Evolutionary conservation across 2,329 filamentous ascomycete genomes (phyloP), one percentile per base, ranked within the genome.

Genomic region (Fusarium tjaetaba): DNA sequence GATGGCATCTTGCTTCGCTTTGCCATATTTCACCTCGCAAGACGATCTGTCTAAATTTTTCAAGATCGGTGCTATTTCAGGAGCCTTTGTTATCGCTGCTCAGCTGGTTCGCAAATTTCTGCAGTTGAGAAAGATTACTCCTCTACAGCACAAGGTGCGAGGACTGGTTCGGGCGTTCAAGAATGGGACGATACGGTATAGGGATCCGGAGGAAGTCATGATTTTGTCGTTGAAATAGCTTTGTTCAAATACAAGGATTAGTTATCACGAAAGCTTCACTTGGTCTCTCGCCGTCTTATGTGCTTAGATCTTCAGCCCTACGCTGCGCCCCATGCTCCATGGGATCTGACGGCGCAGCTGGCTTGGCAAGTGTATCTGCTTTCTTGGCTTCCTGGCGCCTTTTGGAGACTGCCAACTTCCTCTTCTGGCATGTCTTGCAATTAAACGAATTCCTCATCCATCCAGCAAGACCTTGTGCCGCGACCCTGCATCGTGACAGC

Each of bases 161-260:
- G 56, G 65, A 6, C 9, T 68, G 15, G 22, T 55, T n/a, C 48
- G 64, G 0, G 64, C 64, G 16, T 68, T 63, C 32, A 68, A 68
- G 30, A 68, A 68, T 39, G 64, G 64, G 10, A 68, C 65, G 14
- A 68, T 68, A 9, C 24, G 48, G 11, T 43, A 62, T 4, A 49
- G 56, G 9, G 65, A 68, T 10, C 11, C 6, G 3, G 56, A 68
- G 3, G 56, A 62, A 20, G 42, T 55, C 11, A 7, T 68, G n/a
- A 26, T 68, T 16, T 20, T 13, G 3, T 42, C 42, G 4, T 13
- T 68, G 0, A 7, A 16, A 0, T 62, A 34, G 13, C 3, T 15
- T 42, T 3, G 11, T 4, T 1, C 14, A 24, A 0, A 0, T 14
- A 1, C 9, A 43, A 2, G 9, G 18, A 9, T 26, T 26, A 0